A percentile compares a stretch with the other conserved stretches of the same genome.
Conservation (phyloP, 208 protist genomes). For the Leishmania tarentolae region DNA sequence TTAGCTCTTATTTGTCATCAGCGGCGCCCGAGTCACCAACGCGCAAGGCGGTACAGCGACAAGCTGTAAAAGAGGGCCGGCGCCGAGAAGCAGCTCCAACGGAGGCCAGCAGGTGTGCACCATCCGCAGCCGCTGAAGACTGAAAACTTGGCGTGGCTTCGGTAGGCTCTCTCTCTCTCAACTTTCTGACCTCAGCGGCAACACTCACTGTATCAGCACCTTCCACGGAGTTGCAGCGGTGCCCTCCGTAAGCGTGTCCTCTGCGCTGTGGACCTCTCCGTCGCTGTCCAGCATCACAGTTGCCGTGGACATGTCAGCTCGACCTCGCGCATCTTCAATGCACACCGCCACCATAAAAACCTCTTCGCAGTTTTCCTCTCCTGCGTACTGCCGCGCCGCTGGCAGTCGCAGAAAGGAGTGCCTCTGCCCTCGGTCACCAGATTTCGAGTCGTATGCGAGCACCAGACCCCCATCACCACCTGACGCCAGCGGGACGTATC, state of each 20-base stretch:
- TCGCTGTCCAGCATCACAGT: not conserved
- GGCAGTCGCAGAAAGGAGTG: not conserved
- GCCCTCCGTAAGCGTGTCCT: not conserved
- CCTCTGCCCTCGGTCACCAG: not conserved
- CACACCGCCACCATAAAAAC: not conserved
- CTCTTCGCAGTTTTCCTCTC: not conserved
- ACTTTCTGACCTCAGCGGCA: not conserved
- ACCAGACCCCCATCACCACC: not conserved
- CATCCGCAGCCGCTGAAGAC: not conserved
- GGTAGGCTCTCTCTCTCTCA: not conserved
- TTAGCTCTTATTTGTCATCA: not conserved
- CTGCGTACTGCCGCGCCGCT: not conserved
- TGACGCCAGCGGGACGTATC: not conserved
- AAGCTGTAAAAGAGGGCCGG: not conserved
- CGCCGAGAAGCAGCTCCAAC: not conserved
- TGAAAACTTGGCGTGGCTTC: not conserved
- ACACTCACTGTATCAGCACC: not conserved
- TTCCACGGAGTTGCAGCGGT: not conserved
- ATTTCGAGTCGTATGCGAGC: not conserved
- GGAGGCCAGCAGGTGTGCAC: not conserved
- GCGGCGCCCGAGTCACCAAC: not conserved
- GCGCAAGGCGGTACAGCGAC: not conserved
- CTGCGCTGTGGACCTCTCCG: not conserved
- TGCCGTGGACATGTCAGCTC: not conserved
- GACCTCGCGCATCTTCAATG: not conserved